Conservation (phyloP, 441 rosid genomes). For the Pelargonium citronellum region DNA sequence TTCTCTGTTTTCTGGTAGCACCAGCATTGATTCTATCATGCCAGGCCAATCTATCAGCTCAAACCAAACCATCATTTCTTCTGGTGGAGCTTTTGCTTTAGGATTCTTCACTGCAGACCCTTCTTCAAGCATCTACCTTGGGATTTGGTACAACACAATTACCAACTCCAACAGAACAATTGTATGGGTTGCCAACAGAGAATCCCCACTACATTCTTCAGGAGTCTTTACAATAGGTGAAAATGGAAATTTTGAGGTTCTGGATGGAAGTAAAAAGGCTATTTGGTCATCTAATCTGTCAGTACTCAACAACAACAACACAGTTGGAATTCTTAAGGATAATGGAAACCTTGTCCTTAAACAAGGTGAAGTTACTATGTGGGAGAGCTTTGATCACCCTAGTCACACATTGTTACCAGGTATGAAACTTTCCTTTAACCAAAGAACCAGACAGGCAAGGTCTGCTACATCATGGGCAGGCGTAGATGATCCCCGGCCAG, state of each 20-base stretch:
- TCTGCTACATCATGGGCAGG: slow-evolving; percentile 65
- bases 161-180: slow-evolving; percentile 30
- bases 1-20: background rate
- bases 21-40: background rate
- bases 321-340: slow-evolving; percentile 25
- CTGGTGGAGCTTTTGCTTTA: slow-evolving; percentile 39
- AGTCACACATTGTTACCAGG: slow-evolving; percentile 60
- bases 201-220: slow-evolving; percentile 38
- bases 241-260: slow-evolving; percentile 53
- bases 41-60: background rate
- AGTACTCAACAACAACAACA: slow-evolving; percentile 47
- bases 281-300: slow-evolving; percentile 6
- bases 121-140: slow-evolving; percentile 43
- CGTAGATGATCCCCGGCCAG: slow-evolving; percentile 59
- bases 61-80: slow-evolving; percentile 37
- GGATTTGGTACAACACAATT: slow-evolving; percentile 61
- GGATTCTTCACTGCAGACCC: slow-evolving; percentile 54
- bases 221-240: slow-evolving; percentile 44
- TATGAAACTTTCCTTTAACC: slow-evolving; percentile 50
- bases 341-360: slow-evolving; percentile 47
- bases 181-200: slow-evolving; percentile 81
- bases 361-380: slow-evolving; percentile 28
- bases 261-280: slow-evolving; percentile 26
- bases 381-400: slow-evolving; percentile 72
- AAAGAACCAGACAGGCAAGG: slow-evolving; percentile 36